These are phyloP conservation scores for Fusarium temperatum DNA, from an alignment of 2,329 filamentous ascomycete species.

Conservation along the genomic window DNA sequence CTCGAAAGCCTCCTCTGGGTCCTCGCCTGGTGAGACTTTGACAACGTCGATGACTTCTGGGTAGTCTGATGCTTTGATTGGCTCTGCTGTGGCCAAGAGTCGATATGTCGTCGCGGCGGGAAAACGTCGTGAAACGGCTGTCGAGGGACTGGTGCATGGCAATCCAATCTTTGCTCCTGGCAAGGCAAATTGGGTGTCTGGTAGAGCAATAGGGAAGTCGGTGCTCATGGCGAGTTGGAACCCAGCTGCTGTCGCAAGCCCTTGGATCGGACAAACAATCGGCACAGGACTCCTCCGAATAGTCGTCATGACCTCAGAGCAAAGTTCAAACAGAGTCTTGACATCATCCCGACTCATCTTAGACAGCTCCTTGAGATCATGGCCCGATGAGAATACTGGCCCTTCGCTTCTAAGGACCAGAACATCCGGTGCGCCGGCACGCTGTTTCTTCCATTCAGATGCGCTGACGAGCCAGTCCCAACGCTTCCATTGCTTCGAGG, in stretches of 20 bases:
- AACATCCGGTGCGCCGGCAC: conserved; percentile 30
- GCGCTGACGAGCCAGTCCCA: conserved; percentile 33
- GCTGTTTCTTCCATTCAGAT: conserved; percentile 33
- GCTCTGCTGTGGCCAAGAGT: conserved; percentile 29
- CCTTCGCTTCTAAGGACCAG: conserved; percentile 38
- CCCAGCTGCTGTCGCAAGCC: conserved; percentile 38
- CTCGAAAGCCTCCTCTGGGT: conserved; percentile 9
- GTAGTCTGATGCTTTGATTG: conserved; percentile 15
- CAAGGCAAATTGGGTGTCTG: conserved; percentile 27
- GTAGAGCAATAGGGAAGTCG: conserved; percentile 33
- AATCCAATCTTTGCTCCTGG: conserved; percentile 38
- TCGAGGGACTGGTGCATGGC: conserved; percentile 38
- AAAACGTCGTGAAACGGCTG: conserved; percentile 30
- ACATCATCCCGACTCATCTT: conserved; percentile 16
- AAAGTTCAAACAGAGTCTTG: conserved; percentile 30
- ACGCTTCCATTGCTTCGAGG: background rate
- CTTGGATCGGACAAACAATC: conserved; percentile 37
- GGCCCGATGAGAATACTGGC: conserved; percentile 36
- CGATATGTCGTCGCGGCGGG: conserved; percentile 28
- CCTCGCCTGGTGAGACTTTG: background rate
- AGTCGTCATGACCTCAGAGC: conserved; percentile 35
- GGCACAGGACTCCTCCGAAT: conserved; percentile 36
- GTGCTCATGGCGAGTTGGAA: conserved; percentile 39
- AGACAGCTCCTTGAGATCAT: conserved; percentile 37
- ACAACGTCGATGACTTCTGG: conserved; percentile 34